Conservation (phyloP, 139 green algal genomes). For the Chlamydomonas schloesseri region DNA sequence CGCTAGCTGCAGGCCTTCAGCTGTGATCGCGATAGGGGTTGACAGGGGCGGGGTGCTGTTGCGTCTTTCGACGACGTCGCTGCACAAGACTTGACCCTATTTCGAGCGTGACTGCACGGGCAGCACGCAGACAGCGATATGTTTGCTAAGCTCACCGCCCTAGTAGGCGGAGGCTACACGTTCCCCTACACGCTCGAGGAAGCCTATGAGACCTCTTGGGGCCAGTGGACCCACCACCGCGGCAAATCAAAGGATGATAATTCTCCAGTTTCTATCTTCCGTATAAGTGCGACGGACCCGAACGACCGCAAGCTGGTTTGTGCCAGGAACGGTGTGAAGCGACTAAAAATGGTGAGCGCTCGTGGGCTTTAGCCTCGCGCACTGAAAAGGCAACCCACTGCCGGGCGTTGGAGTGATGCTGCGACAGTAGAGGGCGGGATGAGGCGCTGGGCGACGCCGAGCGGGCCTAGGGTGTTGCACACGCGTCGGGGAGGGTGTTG, state of each 20-base stretch:
- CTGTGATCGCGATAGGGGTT: no score
- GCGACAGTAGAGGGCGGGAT: no score
- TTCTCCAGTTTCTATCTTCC: constrained; percentile 83
- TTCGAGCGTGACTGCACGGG: no score
- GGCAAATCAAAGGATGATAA: constrained; percentile 78
- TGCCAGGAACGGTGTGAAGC: constrained; percentile 86
- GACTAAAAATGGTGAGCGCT: constrained; percentile 78
- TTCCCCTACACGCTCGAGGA: constrained; percentile 83
- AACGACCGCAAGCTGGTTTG: constrained; percentile 72
- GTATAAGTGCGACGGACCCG: constrained; percentile 63
- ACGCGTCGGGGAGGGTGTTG: background rate
- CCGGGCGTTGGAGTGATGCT: no score
- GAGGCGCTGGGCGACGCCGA: no score
- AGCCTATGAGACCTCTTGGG: constrained; percentile 67
- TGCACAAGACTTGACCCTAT: no score
- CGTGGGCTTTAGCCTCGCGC: no score
- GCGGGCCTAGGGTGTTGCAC: no score
- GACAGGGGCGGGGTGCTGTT: no score
- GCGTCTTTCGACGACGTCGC: no score
- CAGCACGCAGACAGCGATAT: constrained; percentile 50
- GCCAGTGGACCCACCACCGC: constrained; percentile 79
- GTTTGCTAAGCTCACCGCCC: constrained; percentile 86
- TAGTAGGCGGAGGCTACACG: constrained; percentile 69
- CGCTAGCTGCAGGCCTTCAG: no score
- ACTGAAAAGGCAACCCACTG: no score